Percentiles rank a stretch among this genome's conserved stretches.
Evolutionary conservation across 768 basidiomycete genomes (phyloP).

Genomic region (Ramaria sp.): DNA sequence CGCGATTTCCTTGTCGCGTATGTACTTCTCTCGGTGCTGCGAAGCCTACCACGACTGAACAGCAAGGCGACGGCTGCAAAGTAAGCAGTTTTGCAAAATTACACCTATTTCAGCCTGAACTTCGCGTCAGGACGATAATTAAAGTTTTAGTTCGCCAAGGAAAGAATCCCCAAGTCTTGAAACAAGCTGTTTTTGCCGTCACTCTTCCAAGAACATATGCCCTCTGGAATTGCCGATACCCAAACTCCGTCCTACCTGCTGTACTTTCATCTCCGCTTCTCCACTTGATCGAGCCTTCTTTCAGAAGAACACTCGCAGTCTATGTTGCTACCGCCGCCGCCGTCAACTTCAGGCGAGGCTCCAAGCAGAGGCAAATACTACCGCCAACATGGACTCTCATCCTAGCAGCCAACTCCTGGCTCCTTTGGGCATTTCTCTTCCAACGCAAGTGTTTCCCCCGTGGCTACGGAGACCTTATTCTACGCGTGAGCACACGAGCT

Average conservation of each 20-base stretch:
- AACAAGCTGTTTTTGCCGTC: neutral
- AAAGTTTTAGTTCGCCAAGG: neutral
- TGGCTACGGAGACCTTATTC: neutral
- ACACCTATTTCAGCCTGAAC: neutral
- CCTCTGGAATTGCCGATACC: neutral
- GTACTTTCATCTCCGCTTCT: neutral
- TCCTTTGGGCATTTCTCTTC: constrained; percentile 4
- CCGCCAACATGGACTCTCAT: constrained; percentile 2
- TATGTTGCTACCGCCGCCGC: constrained; percentile 1
- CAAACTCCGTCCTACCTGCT: neutral
- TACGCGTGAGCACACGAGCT: neutral
- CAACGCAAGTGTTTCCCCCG: neutral
- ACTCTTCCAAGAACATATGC: neutral
- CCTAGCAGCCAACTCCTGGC: neutral
- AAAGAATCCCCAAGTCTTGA: neutral
- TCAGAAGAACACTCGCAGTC: neutral
- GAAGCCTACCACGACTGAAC: neutral
- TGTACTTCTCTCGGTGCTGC: neutral
- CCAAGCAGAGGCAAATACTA: neutral
- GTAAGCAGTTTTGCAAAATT: neutral
- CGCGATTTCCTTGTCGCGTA: neutral
- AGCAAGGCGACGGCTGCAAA: neutral
- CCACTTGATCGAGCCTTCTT: neutral
- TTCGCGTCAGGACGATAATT: neutral
- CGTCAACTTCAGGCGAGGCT: neutral